phyloP scores from a whole-genome alignment of 805 yeast species.

The Schizosaccharomyces cryophilus region DNA sequence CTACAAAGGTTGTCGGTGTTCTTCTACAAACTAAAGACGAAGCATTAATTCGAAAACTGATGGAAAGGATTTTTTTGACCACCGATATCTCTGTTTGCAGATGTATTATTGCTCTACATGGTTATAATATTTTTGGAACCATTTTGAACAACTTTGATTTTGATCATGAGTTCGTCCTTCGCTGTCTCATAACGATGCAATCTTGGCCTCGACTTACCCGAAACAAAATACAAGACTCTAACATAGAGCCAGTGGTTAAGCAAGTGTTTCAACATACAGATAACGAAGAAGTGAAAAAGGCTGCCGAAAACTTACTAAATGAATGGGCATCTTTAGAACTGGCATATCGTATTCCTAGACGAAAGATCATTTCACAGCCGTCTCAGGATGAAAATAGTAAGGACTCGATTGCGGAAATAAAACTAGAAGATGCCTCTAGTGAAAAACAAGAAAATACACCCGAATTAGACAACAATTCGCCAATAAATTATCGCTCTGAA shows the following conservation, averaged over 20 bases:
- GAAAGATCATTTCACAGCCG: conserved; percentile 5
- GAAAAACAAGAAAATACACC: neutral
- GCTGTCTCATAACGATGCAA: conserved; percentile 32
- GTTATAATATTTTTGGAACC: conserved; percentile 53
- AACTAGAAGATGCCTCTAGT: neutral
- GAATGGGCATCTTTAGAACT: conserved; percentile 55
- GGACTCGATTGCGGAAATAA: neutral
- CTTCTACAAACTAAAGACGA: conserved; percentile 53
- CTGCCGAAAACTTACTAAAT: conserved; percentile 24
- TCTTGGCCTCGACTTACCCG: conserved; percentile 51
- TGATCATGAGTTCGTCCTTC: conserved; percentile 20
- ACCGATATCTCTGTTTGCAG: conserved; percentile 25
- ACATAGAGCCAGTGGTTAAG: conserved; percentile 37
- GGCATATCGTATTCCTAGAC: conserved; percentile 69
- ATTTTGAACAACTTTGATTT: conserved; percentile 22
- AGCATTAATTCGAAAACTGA: conserved; percentile 36
- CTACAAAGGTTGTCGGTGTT: conserved; percentile 57
- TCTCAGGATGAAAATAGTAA: too few relatives aligned
- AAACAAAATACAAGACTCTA: conserved; percentile 51
- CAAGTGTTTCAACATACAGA: conserved; percentile 16
- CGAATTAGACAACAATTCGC: neutral
- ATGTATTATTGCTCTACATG: conserved; percentile 55
- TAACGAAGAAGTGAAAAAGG: conserved; percentile 14
- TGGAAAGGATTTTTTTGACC: conserved; percentile 39
- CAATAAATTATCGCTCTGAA: too few relatives aligned